Evolutionary conservation across 495 filamentous ascomycete species (phyloP).

Genomic region (Physcia stellaris): DNA sequence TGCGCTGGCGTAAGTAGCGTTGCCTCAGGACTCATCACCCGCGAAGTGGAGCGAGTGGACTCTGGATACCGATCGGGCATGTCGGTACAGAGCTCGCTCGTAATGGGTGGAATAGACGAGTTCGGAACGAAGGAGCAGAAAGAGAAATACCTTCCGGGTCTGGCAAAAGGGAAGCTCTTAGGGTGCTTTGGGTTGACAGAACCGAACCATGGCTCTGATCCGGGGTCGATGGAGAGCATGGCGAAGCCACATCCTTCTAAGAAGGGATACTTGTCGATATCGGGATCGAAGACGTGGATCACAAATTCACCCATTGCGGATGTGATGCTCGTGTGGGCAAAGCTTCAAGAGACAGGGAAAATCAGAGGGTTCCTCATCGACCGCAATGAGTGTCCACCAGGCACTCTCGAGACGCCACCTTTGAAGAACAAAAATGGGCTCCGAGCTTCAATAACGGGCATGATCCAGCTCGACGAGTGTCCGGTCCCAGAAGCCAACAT

Average conservation of each 20-base stretch:
- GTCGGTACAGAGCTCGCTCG: constrained; percentile 88
- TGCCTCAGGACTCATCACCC: constrained; percentile 82
- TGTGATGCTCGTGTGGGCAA: constrained; percentile 87
- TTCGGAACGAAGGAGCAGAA: constrained; percentile 85
- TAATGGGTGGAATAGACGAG: constrained; percentile 94
- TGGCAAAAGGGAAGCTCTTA: constrained; percentile 77
- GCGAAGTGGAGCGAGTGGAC: constrained; percentile 92
- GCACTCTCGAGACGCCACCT: constrained; percentile 79
- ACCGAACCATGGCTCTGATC: constrained; percentile 95
- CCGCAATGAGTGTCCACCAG: constrained; percentile 62
- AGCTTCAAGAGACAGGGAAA: constrained; percentile 77
- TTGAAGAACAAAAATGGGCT: constrained; percentile 95
- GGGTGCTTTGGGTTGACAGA: constrained; percentile 94
- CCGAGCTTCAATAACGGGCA: constrained; percentile 85
- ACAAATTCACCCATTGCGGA: constrained; percentile 95
- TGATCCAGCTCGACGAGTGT: constrained; percentile 90
- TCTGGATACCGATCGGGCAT: constrained; percentile 91
- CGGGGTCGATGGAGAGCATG: constrained; percentile 85
- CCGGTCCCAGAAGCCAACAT: constrained; percentile 86
- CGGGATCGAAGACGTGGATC: constrained; percentile 94
- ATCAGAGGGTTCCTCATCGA: constrained; percentile 93
- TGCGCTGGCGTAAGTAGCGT: constrained; percentile 92
- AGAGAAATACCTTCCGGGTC: constrained; percentile 65
- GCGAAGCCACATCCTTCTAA: constrained; percentile 80
- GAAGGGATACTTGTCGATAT: constrained; percentile 68